Evolutionary conservation across 176 grass and related monocot species (phyloP).

Genomic region (Avena sativa): DNA sequence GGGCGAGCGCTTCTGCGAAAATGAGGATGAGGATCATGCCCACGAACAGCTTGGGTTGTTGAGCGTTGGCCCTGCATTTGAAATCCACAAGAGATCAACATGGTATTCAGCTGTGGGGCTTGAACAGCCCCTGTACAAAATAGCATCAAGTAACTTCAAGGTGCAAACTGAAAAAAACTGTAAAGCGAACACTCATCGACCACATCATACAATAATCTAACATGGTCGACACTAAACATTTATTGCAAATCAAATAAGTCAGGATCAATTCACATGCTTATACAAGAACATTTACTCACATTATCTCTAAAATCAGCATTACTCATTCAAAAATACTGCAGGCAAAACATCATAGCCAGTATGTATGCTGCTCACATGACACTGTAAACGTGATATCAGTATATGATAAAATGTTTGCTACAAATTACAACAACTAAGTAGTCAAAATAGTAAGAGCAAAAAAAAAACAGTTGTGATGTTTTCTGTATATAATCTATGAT

Average conservation of each 20-base stretch:
- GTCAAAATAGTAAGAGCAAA: background rate
- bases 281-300: background rate
- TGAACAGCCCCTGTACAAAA: background rate
- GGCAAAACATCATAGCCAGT: background rate
- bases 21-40: conserved; percentile 93
- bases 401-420: background rate
- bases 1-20: conserved; percentile 76
- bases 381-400: background rate
- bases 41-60: conserved; percentile 80
- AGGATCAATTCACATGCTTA: conserved; percentile 1
- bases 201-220: conserved; percentile 6
- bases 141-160: background rate
- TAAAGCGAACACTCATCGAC: background rate
- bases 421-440: background rate
- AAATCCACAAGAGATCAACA: background rate
- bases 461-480: background rate
- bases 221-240: background rate
- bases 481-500: background rate
- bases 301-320: background rate
- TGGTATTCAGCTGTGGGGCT: background rate
- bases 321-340: background rate
- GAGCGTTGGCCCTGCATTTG: conserved; percentile 70
- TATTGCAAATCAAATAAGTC: background rate
- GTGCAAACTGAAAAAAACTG: background rate
- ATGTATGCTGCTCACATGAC: background rate